A percentile compares a stretch with the other conserved stretches of the same genome.
These are phyloP conservation scores for Xylariaceae sp. DNA, from an alignment of 2,329 filamentous ascomycete species.

Conservation along the genomic window DNA sequence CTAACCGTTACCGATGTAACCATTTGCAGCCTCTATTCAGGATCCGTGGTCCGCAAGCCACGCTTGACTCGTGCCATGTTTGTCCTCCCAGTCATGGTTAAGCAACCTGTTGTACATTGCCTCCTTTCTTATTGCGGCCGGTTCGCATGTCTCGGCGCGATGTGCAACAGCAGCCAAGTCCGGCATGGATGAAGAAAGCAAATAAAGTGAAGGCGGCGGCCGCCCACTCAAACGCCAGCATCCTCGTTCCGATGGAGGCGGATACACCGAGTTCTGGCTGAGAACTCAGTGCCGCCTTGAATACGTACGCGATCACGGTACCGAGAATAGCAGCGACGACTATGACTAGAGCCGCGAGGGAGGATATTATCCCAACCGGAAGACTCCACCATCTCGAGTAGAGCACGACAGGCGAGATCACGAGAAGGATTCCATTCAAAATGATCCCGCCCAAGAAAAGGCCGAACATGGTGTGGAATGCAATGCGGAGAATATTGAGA, in stretches of 20 bases:
- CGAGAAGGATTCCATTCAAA: constrained; percentile 68
- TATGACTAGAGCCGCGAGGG: constrained; percentile 62
- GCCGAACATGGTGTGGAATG: constrained; percentile 82
- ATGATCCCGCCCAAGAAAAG: constrained; percentile 72
- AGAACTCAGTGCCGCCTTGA: constrained; percentile 68
- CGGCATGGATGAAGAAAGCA: constrained; percentile 68
- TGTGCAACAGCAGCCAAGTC: constrained; percentile 73
- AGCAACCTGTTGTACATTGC: constrained; percentile 13
- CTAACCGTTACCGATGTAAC: background rate
- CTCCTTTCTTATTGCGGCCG: constrained; percentile 32
- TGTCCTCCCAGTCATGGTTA: constrained; percentile 3
- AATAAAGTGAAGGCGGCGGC: constrained; percentile 63
- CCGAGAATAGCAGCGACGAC: constrained; percentile 69
- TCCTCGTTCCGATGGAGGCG: constrained; percentile 63
- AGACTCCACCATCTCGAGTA: constrained; percentile 58
- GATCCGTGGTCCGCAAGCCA: background rate
- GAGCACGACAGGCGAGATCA: constrained; percentile 56
- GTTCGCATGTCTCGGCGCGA: constrained; percentile 49
- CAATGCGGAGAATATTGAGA: constrained; percentile 67
- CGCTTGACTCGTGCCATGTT: constrained; percentile 9
- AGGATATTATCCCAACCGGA: constrained; percentile 63
- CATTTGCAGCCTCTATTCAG: background rate
- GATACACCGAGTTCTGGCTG: constrained; percentile 72
- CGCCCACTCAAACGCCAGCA: constrained; percentile 90
- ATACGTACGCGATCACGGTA: constrained; percentile 79